Base-by-base conservation (phyloP, 306 rosid genomes). In the Chamaecrista fasciculata region DNA sequence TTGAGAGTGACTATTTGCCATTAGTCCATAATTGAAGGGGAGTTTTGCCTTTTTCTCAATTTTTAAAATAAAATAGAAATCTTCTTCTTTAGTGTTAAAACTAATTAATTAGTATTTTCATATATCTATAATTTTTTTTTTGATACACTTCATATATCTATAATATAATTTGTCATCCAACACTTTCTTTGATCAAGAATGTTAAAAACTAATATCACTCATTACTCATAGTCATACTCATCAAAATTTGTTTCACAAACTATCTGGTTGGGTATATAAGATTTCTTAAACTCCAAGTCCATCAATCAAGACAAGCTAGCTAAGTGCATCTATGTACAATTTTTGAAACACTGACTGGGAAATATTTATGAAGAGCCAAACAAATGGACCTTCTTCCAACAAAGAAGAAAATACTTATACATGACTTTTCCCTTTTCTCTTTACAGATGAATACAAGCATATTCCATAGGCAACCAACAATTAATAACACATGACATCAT, bases 361-460 rank as follows among this genome's bases (percentile, higher is more conserved):
- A 69, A 58, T 2, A 16, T 19, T 69, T 52, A 62, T 50, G 55
- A 75, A 77, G 55, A 77, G 75, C 70, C 69, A 65, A 79, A 42
- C 48, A 70, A 56, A 72, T 73, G 62, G 75, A 61, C 65, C 75
- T 76, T n/a, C n/a, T n/a, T 62, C 68, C 57, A 66, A 72, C 73
- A 69, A 76, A 69, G 64, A 72, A 40, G 62, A 79, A 59, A 59
- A 33, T 62, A 75, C 84, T 83, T 83, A 71, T 74, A 90, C 85
- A 76, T 76, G 66, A 71, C 75, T 83, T 83, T n/a, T 76, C 53
- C 80, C 74, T 51, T 77, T 70, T 39, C 64, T 80, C 81, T 87
- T 71, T 84, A 84, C 86, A 90, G 73, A 76, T 76, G 83, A 79
- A 72, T 85, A 24, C 83, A 56, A 67, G 78, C 92, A 73, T 67